Conservation (phyloP, 139 green algal genomes). For the Chlorokybus atmophyticus region DNA sequence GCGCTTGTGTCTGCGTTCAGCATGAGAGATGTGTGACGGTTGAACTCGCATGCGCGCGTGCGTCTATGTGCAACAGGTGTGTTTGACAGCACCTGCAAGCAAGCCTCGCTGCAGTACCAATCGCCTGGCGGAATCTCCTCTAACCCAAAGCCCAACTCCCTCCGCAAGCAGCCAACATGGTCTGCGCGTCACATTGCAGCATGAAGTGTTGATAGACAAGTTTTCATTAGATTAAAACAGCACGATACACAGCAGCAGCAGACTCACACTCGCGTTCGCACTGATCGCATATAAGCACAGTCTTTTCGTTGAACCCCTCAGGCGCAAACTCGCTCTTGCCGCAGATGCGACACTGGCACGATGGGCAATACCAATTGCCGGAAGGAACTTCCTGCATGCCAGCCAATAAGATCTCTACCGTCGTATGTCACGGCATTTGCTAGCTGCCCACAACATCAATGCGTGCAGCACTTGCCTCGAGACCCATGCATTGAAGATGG, state of each 20-base stretch:
- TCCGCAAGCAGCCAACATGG: conserved; percentile 28
- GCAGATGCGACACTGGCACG: conserved; percentile 30
- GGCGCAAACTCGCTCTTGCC: conserved; percentile 19
- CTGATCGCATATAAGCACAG: conserved; percentile 36
- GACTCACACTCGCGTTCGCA: conserved; percentile 35
- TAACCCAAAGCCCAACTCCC: conserved; percentile 1
- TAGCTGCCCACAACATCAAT: too few relatives aligned
- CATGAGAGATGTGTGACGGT: too few relatives aligned
- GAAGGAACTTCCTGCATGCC: conserved; percentile 18
- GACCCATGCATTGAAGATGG: conserved; percentile 31
- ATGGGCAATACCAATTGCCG: conserved; percentile 34
- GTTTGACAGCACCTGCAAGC: conserved; percentile 11
- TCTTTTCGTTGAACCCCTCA: conserved; percentile 19
- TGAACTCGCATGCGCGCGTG: too few relatives aligned
- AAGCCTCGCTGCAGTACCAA: conserved; percentile 31
- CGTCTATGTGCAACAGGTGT: too few relatives aligned
- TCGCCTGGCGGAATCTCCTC: conserved; percentile 20
- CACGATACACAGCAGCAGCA: too few relatives aligned
- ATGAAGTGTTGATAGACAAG: too few relatives aligned
- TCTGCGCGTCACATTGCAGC: too few relatives aligned
- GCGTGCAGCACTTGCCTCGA: conserved; percentile 21
- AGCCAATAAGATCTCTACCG: too few relatives aligned
- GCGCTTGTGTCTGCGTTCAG: too few relatives aligned
- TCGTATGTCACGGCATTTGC: too few relatives aligned
- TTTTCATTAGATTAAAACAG: too few relatives aligned